phyloP scores from a whole-genome alignment of 2,329 filamentous ascomycete species.

The Seiridium cupressi region DNA sequence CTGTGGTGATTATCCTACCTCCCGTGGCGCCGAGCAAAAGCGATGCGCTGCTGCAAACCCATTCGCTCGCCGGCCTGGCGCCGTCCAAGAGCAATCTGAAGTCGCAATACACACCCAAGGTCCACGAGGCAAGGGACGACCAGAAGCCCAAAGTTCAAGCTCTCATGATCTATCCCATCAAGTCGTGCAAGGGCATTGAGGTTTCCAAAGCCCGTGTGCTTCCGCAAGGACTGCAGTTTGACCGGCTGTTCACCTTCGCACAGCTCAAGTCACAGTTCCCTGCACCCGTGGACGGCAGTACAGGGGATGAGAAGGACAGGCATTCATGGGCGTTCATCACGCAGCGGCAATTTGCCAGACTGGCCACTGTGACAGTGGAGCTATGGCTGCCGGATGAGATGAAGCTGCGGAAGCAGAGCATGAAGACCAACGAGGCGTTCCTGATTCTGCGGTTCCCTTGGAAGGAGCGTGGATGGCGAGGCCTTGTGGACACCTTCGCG shows the following conservation, averaged over 20 bases:
- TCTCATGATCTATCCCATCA: conserved; percentile 78
- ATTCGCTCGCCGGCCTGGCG: conserved; percentile 44
- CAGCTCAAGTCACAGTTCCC: conserved; percentile 56
- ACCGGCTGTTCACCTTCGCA: conserved; percentile 81
- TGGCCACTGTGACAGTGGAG: conserved; percentile 68
- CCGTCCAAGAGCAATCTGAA: conserved; percentile 35
- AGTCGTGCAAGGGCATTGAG: conserved; percentile 78
- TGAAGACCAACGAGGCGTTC: conserved; percentile 54
- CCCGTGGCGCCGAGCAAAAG: conserved; percentile 50
- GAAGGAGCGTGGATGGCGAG: conserved; percentile 46
- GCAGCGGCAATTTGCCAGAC: conserved; percentile 63
- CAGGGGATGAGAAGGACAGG: conserved; percentile 31
- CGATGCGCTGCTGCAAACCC: conserved; percentile 55
- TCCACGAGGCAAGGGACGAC: conserved; percentile 17
- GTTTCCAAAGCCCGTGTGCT: conserved; percentile 63
- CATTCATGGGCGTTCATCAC: conserved; percentile 71
- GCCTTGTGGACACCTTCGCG: conserved; percentile 40
- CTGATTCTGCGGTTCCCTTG: conserved; percentile 68
- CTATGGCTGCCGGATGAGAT: conserved; percentile 67
- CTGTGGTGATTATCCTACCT: conserved; percentile 53
- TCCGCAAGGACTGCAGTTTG: conserved; percentile 70
- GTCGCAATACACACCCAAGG: conserved; percentile 17
- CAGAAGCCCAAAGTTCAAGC: conserved; percentile 47
- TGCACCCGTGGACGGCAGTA: conserved; percentile 26
- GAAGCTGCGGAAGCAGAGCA: conserved; percentile 50